phyloP scores from a whole-genome alignment of 2,329 filamentous ascomycete genomes.

The Rosellinia necatrix region DNA sequence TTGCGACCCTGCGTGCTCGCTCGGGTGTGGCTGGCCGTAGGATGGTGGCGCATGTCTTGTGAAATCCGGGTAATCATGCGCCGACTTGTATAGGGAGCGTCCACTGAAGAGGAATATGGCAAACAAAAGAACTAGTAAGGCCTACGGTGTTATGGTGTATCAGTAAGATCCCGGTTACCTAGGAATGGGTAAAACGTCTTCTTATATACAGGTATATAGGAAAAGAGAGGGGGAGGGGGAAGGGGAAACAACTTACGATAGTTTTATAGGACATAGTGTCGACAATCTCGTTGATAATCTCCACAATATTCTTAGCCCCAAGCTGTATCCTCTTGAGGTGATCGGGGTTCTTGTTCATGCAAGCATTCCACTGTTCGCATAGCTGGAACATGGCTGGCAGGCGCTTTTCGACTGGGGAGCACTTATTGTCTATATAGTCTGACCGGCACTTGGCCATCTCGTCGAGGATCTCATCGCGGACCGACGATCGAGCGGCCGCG shows the following conservation, averaged over 20 bases:
- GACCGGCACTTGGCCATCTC: slow-evolving; percentile 75
- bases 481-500: slow-evolving; percentile 69
- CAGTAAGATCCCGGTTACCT: slow-evolving; percentile 11
- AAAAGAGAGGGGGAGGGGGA: no score
- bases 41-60: slow-evolving; percentile 27
- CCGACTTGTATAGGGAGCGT: slow-evolving; percentile 37
- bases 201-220: no score
- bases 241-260: slow-evolving; percentile 49
- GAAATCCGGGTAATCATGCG: slow-evolving; percentile 32
- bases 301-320: slow-evolving; percentile 84
- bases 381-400: slow-evolving; percentile 73
- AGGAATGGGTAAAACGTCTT: not conserved
- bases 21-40: slow-evolving; percentile 29
- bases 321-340: slow-evolving; percentile 79
- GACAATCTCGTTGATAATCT: slow-evolving; percentile 92
- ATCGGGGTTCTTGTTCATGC: slow-evolving; percentile 83
- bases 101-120: slow-evolving; percentile 39
- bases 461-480: slow-evolving; percentile 69
- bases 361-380: slow-evolving; percentile 82
- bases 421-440: slow-evolving; percentile 77
- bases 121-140: slow-evolving; percentile 36
- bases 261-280: slow-evolving; percentile 87
- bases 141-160: slow-evolving; percentile 31
- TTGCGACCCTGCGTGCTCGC: slow-evolving; percentile 28
- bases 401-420: slow-evolving; percentile 64